phyloP scores from a whole-genome alignment of 768 basidiomycete species.

The Suillus placidus region DNA sequence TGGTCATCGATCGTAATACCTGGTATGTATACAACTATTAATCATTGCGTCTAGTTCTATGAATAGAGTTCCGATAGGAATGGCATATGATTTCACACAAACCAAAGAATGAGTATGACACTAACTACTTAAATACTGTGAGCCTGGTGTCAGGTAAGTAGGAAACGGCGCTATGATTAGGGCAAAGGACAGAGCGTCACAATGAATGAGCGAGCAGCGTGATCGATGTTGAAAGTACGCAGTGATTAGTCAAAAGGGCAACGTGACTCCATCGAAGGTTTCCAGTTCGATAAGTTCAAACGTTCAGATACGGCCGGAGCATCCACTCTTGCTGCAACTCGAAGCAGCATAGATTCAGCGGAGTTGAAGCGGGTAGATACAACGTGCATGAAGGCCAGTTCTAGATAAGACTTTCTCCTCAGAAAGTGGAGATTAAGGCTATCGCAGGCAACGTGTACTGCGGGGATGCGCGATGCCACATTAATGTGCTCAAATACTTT shows the following conservation, averaged over 20 bases:
- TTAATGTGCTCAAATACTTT: conserved; percentile 64
- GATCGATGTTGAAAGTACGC: not conserved
- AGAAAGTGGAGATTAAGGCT: conserved; percentile 59
- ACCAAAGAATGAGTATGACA: not conserved
- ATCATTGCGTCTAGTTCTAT: not conserved
- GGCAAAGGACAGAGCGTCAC: not conserved
- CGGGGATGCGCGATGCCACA: conserved; percentile 64
- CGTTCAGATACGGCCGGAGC: conserved; percentile 86
- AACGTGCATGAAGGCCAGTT: conserved; percentile 82
- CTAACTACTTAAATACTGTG: too few relatives aligned
- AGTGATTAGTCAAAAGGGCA: not conserved
- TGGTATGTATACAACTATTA: not conserved
- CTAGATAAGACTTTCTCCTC: conserved; percentile 64
- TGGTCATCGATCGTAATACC: not conserved
- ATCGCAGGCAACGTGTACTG: conserved; percentile 73
- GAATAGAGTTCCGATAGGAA: too few relatives aligned
- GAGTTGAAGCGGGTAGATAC: conserved; percentile 90
- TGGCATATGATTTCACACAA: too few relatives aligned
- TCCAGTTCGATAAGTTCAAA: conserved; percentile 49
- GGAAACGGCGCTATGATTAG: not conserved
- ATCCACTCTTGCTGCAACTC: conserved; percentile 87
- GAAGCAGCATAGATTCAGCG: conserved; percentile 90
- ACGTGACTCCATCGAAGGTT: not conserved
- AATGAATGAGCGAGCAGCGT: not conserved
- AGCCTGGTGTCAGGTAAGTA: too few relatives aligned